Evolutionary conservation across 2,329 filamentous ascomycete species (phyloP).

Genomic region (Cercospora brassicicola): DNA sequence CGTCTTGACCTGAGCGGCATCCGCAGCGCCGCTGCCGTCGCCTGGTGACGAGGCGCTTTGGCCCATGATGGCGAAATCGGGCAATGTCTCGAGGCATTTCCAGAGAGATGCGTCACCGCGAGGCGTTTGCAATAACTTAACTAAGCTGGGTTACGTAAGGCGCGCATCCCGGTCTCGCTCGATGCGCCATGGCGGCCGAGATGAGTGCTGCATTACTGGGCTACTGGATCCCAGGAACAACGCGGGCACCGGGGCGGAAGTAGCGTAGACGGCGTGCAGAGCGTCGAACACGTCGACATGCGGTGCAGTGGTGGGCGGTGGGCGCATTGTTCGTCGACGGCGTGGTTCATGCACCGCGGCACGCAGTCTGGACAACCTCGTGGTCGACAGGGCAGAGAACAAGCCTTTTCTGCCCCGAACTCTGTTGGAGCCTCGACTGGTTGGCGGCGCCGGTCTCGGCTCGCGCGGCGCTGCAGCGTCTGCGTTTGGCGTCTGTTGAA

Average conservation of each 20-base stretch:
- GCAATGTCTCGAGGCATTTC: background rate
- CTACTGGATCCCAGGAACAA: background rate
- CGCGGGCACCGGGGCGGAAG: background rate
- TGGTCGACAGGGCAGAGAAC: background rate
- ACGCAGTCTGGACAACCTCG: background rate
- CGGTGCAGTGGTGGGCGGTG: background rate
- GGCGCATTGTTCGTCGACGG: background rate
- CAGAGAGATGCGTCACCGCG: background rate
- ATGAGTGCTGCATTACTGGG: background rate
- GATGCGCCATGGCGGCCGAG: background rate
- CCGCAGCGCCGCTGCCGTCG: conserved; percentile 28
- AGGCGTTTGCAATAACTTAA: background rate
- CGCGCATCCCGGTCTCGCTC: background rate
- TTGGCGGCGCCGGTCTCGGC: background rate
- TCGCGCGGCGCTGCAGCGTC: background rate
- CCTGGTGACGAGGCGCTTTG: conserved; percentile 47
- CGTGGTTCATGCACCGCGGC: background rate
- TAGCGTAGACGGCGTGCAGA: background rate
- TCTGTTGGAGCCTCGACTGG: background rate
- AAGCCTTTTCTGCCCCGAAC: background rate
- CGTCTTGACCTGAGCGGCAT: conserved; percentile 56
- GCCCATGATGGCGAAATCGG: conserved; percentile 42
- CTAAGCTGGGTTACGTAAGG: background rate
- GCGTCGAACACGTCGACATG: background rate
- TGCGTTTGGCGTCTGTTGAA: background rate